phyloP scores from a whole-genome alignment of 208 protist species.

The Trypanosoma cruzi region DNA sequence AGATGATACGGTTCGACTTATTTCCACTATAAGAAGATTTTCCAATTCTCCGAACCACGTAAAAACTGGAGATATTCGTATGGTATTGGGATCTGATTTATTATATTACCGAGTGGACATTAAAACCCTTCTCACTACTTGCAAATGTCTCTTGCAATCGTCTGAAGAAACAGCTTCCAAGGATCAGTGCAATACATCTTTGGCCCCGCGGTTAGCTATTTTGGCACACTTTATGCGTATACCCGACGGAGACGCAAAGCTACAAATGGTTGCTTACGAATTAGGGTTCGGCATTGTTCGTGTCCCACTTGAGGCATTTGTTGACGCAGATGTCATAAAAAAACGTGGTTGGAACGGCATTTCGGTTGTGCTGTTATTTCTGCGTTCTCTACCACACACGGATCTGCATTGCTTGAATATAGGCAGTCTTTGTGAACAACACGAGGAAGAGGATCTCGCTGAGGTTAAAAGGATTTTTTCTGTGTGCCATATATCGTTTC shows the following conservation, averaged over 20 bases:
- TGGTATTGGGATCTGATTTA: constrained; percentile 71
- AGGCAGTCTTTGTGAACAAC: not conserved
- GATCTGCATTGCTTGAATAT: not conserved
- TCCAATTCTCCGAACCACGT: not conserved
- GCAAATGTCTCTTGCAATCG: constrained; percentile 28
- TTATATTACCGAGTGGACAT: constrained; percentile 78
- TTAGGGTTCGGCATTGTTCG: constrained; percentile 40
- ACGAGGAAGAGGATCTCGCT: constrained; percentile 17
- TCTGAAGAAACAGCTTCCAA: not conserved
- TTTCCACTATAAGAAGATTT: constrained; percentile 11
- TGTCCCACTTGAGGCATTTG: constrained; percentile 38
- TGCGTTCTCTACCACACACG: not conserved
- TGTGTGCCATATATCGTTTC: constrained; percentile 1
- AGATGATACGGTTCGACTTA: constrained; percentile 24
- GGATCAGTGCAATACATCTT: not conserved
- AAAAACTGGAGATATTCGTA: constrained; percentile 12
- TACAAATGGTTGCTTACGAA: constrained; percentile 32
- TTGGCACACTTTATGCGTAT: constrained; percentile 72
- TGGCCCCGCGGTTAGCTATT: constrained; percentile 22
- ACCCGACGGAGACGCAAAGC: constrained; percentile 38
- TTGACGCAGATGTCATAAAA: constrained; percentile 24
- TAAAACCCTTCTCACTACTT: constrained; percentile 39
- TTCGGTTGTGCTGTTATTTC: constrained; percentile 47
- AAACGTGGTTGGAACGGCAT: constrained; percentile 42
- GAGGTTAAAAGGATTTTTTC: constrained; percentile 9